These are phyloP conservation scores for Daldinia vernicosa DNA, from an alignment of 495 filamentous ascomycete species.

Conservation along the genomic window DNA sequence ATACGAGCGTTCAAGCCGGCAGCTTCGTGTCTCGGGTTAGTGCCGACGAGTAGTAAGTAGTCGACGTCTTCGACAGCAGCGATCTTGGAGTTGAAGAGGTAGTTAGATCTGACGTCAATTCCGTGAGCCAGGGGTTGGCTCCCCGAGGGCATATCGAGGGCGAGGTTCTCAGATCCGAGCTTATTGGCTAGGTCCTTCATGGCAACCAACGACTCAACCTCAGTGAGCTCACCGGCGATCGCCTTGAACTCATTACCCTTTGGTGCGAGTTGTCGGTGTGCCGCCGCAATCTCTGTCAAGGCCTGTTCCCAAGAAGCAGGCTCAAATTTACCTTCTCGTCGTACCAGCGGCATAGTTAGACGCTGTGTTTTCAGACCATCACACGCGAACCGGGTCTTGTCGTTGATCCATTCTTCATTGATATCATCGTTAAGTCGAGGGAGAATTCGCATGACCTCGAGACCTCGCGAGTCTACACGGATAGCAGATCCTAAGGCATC, in stretches of 20 bases:
- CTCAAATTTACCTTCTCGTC: conserved; percentile 85
- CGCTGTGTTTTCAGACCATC: conserved; percentile 97
- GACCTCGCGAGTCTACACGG: conserved; percentile 87
- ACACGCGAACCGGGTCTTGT: conserved; percentile 96
- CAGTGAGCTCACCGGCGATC: conserved; percentile 87
- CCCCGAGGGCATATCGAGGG: conserved; percentile 88
- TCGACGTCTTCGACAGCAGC: conserved; percentile 93
- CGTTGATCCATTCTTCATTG: conserved; percentile 99
- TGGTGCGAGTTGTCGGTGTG: conserved; percentile 76
- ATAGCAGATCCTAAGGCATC: conserved; percentile 95
- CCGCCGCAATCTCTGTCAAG: conserved; percentile 80
- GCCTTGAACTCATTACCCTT: conserved; percentile 95
- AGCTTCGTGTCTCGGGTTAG: conserved; percentile 93
- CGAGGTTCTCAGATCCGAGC: conserved; percentile 93
- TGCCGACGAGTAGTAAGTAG: conserved; percentile 88
- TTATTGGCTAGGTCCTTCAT: conserved; percentile 97
- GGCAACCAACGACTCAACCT: conserved; percentile 91
- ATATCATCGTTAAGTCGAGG: conserved; percentile 96
- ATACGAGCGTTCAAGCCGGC: conserved; percentile 95
- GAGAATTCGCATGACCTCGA: conserved; percentile 94
- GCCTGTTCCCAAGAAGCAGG: conserved; percentile 95
- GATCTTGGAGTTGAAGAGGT: conserved; percentile 95
- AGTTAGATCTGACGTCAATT: conserved; percentile 92
- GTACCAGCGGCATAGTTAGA: conserved; percentile 89
- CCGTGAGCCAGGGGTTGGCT: conserved; percentile 88